phyloP scores from a whole-genome alignment of 768 basidiomycete species.

The Tephrocybe sp. region DNA sequence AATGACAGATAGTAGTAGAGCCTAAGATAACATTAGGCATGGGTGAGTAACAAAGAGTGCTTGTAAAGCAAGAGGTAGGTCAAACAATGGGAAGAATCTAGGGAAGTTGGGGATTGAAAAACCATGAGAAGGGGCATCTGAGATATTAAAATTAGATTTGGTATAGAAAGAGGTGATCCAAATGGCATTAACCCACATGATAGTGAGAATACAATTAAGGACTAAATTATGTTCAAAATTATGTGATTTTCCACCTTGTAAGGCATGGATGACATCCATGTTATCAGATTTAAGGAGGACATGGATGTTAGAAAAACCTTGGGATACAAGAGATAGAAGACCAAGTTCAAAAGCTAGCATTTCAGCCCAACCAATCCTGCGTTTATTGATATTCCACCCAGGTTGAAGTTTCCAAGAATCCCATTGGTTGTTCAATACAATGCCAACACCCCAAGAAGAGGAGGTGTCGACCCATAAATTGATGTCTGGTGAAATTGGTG shows the following conservation, averaged over 20 bases:
- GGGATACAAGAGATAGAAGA: conserved; percentile 26
- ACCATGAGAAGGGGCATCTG: not conserved
- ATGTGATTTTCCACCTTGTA: conserved; percentile 24
- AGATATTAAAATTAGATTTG: not conserved
- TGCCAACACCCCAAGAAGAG: conserved; percentile 5
- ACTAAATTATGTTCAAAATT: conserved; percentile 29
- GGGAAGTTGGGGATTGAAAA: too few relatives aligned
- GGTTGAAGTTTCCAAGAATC: conserved; percentile 34
- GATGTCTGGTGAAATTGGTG: not conserved
- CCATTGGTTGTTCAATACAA: conserved; percentile 33
- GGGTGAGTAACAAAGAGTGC: too few relatives aligned
- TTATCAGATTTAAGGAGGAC: conserved; percentile 40
- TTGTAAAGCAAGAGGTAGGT: too few relatives aligned
- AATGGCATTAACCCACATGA: conserved; percentile 21
- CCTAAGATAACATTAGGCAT: too few relatives aligned
- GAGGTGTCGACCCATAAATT: conserved; percentile 39
- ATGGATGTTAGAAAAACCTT: conserved; percentile 18
- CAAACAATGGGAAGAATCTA: too few relatives aligned
- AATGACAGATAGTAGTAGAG: too few relatives aligned
- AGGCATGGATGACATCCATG: conserved; percentile 33
- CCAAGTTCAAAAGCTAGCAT: conserved; percentile 43
- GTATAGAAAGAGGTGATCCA: conserved; percentile 15
- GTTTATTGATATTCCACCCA: conserved; percentile 25
- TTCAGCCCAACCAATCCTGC: conserved; percentile 43
- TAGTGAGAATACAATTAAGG: conserved; percentile 21